Base-by-base conservation (phyloP, 352 stramenopile species). In the Phytopythium delawarense region DNA sequence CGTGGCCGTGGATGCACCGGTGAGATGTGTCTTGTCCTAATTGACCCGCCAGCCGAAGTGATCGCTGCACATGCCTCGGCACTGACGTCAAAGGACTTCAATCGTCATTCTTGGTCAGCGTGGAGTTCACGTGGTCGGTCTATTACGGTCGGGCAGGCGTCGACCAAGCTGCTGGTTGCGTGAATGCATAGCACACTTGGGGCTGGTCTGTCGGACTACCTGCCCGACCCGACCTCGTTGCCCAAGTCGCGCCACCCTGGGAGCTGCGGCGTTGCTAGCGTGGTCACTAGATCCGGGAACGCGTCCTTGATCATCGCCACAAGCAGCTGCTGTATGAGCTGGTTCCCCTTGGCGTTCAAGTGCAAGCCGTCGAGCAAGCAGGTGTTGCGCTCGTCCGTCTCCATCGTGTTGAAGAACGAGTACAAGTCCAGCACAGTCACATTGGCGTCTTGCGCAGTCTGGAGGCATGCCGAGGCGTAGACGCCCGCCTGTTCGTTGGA, bases 311-410 rank as follows among this genome's bases (percentile, higher is more conserved):
- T 78, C 56, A 72, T 71, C 7, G 46, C 55, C 1, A 60, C 42
- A 8, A 86, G 56, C 40, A 74, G 59, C 48, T 73, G 52, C 39
- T 79, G 69, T 59, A 86, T 53, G 21, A 81, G 30, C 15, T 56
- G 63, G 57, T 89, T 89, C 25, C 79, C 79, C 53, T 64, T 71
- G 23, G 55, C n/a, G 15, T 48, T 79, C 20, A 89, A 75, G 59
- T 87, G 78, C 45, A 87, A 57, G 0, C 77, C 79, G 63, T 89
- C 79, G 23, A 64, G 65, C 16, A 88, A 68, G 23, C 59, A 64
- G 49, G 61, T 44, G 40, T 66, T 64, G 53, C 70, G 71, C 40
- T 82, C 64, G 21, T 66, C 54, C 5, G 51, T 25, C 0, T 64
- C 63, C 59, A 80, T 66, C 20, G 65, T 32, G 46, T 76, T 79